These are phyloP conservation scores for Eucalyptus erythrocorys DNA, from an alignment of 345 rosid genomes.

Conservation along the genomic window DNA sequence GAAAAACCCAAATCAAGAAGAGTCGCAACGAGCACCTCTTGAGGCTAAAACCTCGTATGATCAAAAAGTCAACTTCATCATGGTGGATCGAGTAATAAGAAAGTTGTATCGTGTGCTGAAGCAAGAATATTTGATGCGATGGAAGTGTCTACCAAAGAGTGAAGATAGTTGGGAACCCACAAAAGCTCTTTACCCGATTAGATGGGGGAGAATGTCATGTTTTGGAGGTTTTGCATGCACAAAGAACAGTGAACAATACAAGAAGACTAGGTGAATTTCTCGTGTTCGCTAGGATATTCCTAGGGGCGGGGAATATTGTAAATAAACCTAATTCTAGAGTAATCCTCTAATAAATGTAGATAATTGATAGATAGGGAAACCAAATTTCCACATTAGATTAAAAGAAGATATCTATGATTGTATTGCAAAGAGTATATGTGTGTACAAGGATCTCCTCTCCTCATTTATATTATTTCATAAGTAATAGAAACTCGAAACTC, in stretches of 20 bases:
- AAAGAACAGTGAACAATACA: no score
- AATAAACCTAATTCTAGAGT: neutral
- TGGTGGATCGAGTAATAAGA: neutral
- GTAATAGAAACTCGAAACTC: neutral
- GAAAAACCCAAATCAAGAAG: no score
- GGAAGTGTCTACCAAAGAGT: neutral
- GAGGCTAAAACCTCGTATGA: neutral
- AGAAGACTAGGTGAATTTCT: neutral
- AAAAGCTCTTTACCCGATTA: neutral
- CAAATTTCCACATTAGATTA: no score
- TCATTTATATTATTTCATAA: no score
- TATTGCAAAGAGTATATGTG: neutral
- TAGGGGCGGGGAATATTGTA: neutral
- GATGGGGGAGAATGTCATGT: neutral
- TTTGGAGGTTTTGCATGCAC: neutral
- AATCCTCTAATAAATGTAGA: neutral
- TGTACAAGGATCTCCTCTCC: neutral
- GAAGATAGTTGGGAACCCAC: neutral
- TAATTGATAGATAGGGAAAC: neutral
- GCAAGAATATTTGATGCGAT: no score
- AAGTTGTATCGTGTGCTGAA: rapidly evolving
- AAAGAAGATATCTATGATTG: no score
- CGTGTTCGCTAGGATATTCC: neutral
- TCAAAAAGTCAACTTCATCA: neutral
- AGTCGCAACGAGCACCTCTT: neutral